Conservation (phyloP, 1,284 basidiomycete genomes). For the Apiotrichum laibachii region DNA sequence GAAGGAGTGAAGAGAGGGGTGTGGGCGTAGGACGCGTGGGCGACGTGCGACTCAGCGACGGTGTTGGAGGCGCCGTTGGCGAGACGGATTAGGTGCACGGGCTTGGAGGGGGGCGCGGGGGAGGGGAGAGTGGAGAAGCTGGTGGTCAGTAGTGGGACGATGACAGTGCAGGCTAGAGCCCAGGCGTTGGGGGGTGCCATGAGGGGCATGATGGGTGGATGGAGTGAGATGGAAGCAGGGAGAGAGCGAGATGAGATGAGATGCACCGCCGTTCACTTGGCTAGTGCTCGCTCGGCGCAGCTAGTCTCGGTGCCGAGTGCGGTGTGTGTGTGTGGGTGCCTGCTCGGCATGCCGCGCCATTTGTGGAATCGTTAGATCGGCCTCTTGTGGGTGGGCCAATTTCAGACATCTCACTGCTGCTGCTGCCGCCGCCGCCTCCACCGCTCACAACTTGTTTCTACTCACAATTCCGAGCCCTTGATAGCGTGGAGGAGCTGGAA, state of each 20-base stretch:
- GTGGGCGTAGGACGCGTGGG: conserved; percentile 24
- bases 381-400: too few species aligned
- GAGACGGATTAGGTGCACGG: conserved; percentile 41
- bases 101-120: conserved; percentile 29
- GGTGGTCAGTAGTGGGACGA: conserved; percentile 5
- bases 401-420: too few species aligned
- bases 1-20: conserved; percentile 17
- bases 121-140: conserved; percentile 39
- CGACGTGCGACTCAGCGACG: conserved; percentile 11
- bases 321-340: too few species aligned
- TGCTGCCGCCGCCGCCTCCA: too few species aligned
- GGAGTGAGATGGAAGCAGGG: background rate
- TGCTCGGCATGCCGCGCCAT: too few species aligned
- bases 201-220: background rate
- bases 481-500: conserved; percentile 85
- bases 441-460: background rate
- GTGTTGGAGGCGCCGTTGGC: conserved; percentile 24
- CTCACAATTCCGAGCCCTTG: conserved; percentile 58
- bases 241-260: too few species aligned
- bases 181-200: background rate
- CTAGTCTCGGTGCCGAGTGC: too few species aligned
- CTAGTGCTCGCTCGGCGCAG: too few species aligned
- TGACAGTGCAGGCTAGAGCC: background rate
- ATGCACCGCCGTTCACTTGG: too few species aligned
- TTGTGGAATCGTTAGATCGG: too few species aligned